Base-by-base conservation (phyloP, 73 alveolate genomes). In the Stentor coeruleus region DNA sequence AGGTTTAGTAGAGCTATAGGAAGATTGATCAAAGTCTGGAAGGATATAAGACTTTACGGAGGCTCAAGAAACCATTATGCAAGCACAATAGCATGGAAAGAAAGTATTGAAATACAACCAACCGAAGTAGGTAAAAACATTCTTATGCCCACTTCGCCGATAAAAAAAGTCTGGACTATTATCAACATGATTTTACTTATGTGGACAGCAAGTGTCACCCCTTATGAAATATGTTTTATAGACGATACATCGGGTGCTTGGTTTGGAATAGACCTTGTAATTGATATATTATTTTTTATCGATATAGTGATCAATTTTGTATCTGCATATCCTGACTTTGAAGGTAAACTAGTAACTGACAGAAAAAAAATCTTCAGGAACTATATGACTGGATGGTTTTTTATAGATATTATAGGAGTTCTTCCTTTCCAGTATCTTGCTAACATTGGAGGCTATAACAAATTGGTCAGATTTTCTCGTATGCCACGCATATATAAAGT, bases 161-260 rank as follows among this genome's bases (percentile, higher is more conserved):
- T 90, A 40, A 90, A 84, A 77, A 76, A 59, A 36, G 15, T 75
- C 3, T 90, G 96, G 96, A 84, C 85, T 57, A 35, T 84, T 38
- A 74, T 90, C 3, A 84, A 86, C 20, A 79, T 82, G 1, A 42
- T 88, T 74, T 74, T 84, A 20, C 88, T 90, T 33, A 60, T 86
- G 4, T 90, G 90, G 38, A 88, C 94, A 3, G 93, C 96, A 0
- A 59, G 86, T 3, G 85, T 84, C 39, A 84, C 88, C 36, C 96
- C 96, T 37, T 91, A 91, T 79, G 86, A 94, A 40, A 80, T 96
- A 1, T 97, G 98, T 76, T 94, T 94, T 87, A 82, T 87, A 3
- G 97, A 93, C 20, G 86, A 58, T 39, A 89, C 74, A 59, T 86
- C 84, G 60, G 33, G 77, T 20, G 59, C 84, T 14, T 75, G 83